Base-by-base conservation (phyloP, 164 flowering plant species). In the Annona squamosa region DNA sequence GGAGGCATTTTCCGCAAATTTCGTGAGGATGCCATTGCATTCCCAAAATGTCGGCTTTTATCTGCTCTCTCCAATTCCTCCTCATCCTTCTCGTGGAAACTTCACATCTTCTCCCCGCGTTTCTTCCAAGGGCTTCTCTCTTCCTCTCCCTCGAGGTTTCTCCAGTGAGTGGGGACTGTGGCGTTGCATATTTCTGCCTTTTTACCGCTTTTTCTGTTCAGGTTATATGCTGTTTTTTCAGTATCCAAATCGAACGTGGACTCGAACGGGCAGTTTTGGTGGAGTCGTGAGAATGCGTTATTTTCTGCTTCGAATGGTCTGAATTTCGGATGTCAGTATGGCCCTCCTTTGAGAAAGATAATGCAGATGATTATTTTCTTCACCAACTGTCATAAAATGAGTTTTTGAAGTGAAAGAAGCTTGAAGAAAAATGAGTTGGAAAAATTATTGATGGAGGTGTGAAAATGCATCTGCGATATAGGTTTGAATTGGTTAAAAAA, bases 301-400 rank as follows among this genome's bases (percentile, higher is more conserved):
- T 72, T 68, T 65, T 76, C 82, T 16, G 78, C 76, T 57, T 56
- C 75, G 41, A 70, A 68, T 37, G 82, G 72, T 19, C 66, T 17
- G 70, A 66, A 41, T 71, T 57, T 82, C 4, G 68, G 70, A 9
- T 12, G 59, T 52, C 13, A 52, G 59, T 52, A 52, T 52, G 59
- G 13, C 13, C 2, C 13, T 52, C 3, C 13, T 26, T 52, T 6
- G 9, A 9, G 59, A 52, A 9, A 52, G 59, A 52, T 52, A 16
- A 52, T 9, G 13, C 9, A 9, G 59, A 52, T 52, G 0, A 52
- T 52, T 10, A 52, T 52, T 52, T 52, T 52, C 59, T 26, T 26
- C 37, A 26, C 37, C 37, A 26, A 26, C 37, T 52, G 59, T 9
- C 13, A 0, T 52, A 52, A 52, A 52, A 16, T 5, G 57, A 52